These are phyloP conservation scores for Cyathus olla DNA, from an alignment of 1,284 basidiomycete species.

Conservation along the genomic window DNA sequence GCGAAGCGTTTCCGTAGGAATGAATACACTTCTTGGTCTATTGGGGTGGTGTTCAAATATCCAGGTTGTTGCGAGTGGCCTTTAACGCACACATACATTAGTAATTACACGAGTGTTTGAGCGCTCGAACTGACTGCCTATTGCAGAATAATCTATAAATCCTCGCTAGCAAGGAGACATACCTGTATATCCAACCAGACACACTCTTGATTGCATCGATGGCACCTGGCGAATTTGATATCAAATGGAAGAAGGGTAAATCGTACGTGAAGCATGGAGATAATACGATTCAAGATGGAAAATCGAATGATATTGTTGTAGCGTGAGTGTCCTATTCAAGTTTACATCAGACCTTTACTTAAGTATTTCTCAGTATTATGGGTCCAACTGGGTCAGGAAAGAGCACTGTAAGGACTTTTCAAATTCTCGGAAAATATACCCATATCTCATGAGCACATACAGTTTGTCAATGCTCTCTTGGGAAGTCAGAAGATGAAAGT, in stretches of 20 bases:
- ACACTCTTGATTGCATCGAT: too few species aligned
- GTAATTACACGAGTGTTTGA: too few species aligned
- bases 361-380: neutral
- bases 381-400: neutral
- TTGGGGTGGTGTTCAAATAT: too few species aligned
- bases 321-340: neutral
- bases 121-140: too few species aligned
- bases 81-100: too few species aligned
- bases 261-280: neutral
- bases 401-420: neutral
- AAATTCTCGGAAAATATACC: neutral
- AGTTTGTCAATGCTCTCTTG: neutral
- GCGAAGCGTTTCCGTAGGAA: too few species aligned
- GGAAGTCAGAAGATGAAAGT: neutral
- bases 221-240: too few species aligned
- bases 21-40: too few species aligned
- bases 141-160: too few species aligned
- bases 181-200: too few species aligned
- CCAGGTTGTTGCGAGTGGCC: too few species aligned
- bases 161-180: too few species aligned
- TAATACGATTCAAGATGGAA: neutral
- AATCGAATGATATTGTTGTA: neutral
- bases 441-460: neutral
- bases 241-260: neutral
- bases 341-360: neutral